These are phyloP conservation scores for Chimonanthus salicifolius DNA, from an alignment of 164 flowering plant species.

Conservation along the genomic window DNA sequence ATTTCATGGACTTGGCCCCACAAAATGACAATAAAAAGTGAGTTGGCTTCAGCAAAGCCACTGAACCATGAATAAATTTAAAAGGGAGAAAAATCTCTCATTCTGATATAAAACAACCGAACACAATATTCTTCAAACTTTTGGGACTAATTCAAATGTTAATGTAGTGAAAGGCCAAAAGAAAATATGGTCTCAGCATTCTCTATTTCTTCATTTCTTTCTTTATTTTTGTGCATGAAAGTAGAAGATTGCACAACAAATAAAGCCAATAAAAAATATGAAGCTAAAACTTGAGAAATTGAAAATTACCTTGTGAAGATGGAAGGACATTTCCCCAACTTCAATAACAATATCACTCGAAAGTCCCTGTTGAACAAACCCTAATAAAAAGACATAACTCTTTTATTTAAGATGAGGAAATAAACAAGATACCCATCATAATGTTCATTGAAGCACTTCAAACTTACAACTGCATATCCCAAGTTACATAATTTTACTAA, in stretches of 20 bases:
- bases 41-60: not conserved
- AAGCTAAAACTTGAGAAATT: not conserved
- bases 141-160: not conserved
- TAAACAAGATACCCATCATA: not conserved
- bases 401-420: not conserved
- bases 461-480: too few relatives aligned
- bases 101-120: not conserved
- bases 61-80: not conserved
- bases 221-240: too few relatives aligned
- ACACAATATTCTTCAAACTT: too few relatives aligned
- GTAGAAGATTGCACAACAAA: not conserved
- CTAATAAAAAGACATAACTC: constrained; percentile 24
- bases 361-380: constrained; percentile 61
- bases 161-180: not conserved
- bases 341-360: constrained; percentile 65
- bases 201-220: too few relatives aligned
- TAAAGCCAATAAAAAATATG: not conserved
- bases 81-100: not conserved
- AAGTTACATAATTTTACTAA: too few relatives aligned
- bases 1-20: not conserved
- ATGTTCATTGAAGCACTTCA: too few relatives aligned
- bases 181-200: not conserved
- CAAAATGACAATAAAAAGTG: not conserved
- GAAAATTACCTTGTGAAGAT: constrained; percentile 66
- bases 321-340: constrained; percentile 63